phyloP scores from a whole-genome alignment of 2,329 filamentous ascomycete species.

The Sclerotinia subarctica region DNA sequence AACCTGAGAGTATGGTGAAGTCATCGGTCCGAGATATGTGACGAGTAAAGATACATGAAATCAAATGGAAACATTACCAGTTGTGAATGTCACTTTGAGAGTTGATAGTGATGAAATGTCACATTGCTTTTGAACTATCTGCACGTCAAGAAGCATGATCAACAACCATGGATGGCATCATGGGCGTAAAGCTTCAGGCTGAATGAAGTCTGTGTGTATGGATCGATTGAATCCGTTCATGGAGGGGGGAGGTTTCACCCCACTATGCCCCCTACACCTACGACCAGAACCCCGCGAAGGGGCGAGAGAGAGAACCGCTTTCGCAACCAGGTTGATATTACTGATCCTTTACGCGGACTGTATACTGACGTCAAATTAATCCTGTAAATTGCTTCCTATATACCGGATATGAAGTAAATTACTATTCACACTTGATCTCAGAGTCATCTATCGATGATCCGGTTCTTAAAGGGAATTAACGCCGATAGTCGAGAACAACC shows the following conservation, averaged over 20 bases:
- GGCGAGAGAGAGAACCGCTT: slow-evolving; percentile 10
- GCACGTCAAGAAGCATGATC: slow-evolving; percentile 9
- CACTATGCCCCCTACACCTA: neutral
- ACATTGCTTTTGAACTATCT: neutral
- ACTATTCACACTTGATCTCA: neutral
- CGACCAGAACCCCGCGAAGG: slow-evolving; percentile 9
- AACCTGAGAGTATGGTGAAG: neutral
- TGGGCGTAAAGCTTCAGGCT: slow-evolving; percentile 17
- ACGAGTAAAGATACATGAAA: slow-evolving; percentile 9
- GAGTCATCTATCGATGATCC: neutral
- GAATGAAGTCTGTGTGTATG: slow-evolving; percentile 20
- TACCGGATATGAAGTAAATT: neutral
- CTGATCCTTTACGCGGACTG: neutral
- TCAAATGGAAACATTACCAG: slow-evolving; percentile 3
- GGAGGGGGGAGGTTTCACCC: slow-evolving; percentile 6
- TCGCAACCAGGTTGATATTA: slow-evolving; percentile 9
- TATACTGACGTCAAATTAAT: slow-evolving; percentile 14
- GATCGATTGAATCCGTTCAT: neutral
- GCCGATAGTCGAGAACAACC: slow-evolving; percentile 4
- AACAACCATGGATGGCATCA: slow-evolving; percentile 13
- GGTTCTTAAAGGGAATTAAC: neutral
- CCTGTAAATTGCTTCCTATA: neutral
- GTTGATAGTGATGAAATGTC: slow-evolving; percentile 8
- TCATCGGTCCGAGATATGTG: slow-evolving; percentile 20
- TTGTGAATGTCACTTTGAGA: neutral